phyloP scores from a whole-genome alignment of 2,329 filamentous ascomycete species.

The Parastagonospora nodorum region DNA sequence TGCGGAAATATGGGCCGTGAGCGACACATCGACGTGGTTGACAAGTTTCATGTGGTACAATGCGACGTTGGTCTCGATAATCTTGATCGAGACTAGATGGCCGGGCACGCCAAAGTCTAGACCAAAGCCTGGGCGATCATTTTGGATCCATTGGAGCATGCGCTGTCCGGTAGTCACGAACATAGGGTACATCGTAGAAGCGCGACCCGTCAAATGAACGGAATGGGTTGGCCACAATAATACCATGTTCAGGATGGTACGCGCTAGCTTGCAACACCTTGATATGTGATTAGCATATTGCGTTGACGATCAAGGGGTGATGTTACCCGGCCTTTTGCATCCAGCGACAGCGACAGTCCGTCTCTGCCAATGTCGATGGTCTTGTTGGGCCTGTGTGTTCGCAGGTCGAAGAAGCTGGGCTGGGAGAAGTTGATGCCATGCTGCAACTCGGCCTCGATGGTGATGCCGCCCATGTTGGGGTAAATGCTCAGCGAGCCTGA shows the following conservation, averaged over 20 bases:
- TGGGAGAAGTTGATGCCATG: slow-evolving; percentile 4
- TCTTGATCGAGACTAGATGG: slow-evolving; percentile 3
- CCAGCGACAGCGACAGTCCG: slow-evolving; percentile 11
- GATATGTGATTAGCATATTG: background rate
- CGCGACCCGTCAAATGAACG: slow-evolving; percentile 9
- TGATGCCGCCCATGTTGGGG: slow-evolving; percentile 1
- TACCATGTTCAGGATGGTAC: slow-evolving; percentile 12
- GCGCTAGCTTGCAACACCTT: slow-evolving; percentile 16
- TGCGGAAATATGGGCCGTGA: slow-evolving; percentile 1
- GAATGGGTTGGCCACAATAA: slow-evolving; percentile 9
- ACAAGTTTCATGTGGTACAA: slow-evolving; percentile 3
- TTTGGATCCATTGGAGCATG: slow-evolving; percentile 11
- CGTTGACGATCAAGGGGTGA: background rate
- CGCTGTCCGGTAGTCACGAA: slow-evolving; percentile 11
- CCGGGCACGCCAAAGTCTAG: slow-evolving; percentile 3
- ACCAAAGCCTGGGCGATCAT: slow-evolving; percentile 9
- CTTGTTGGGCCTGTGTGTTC: slow-evolving; percentile 5
- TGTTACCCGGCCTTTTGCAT: slow-evolving; percentile 10
- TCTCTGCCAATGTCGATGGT: slow-evolving; percentile 13
- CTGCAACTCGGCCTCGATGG: background rate
- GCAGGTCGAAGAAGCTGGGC: slow-evolving; percentile 9
- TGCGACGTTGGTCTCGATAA: slow-evolving; percentile 3
- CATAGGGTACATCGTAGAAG: slow-evolving; percentile 12
- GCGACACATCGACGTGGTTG: background rate
- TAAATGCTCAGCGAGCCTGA: no score